Evolutionary conservation across 331 rosid genomes (phyloP).

Genomic region (Cucumis variabilis): DNA sequence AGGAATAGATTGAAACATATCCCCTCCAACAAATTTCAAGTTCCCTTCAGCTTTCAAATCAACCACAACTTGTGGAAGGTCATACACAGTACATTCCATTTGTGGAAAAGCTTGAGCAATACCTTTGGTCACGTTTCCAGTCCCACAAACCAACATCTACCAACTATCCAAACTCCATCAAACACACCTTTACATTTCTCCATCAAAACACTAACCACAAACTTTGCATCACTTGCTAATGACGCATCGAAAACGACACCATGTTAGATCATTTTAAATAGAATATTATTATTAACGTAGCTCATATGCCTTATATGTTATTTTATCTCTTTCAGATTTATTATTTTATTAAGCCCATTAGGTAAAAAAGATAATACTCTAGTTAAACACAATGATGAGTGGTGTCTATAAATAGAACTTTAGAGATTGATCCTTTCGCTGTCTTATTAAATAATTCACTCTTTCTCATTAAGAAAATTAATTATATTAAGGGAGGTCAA

Average conservation of each 20-base stretch:
- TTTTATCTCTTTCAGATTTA: no score
- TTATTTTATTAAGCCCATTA: no score
- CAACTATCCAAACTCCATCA: constrained; percentile 39
- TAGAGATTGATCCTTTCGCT: no score
- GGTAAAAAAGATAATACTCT: no score
- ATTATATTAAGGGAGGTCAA: no score
- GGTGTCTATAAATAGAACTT: no score
- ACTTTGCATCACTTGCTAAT: constrained; percentile 40
- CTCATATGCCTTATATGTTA: no score
- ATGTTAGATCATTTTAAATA: no score
- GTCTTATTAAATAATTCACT: no score
- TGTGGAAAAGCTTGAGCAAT: constrained; percentile 35
- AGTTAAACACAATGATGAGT: no score
- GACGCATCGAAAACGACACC: constrained; percentile 16
- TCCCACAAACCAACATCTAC: constrained; percentile 51
- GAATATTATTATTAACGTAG: no score
- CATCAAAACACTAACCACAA: not conserved
- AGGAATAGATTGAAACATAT: constrained; percentile 43
- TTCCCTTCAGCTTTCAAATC: constrained; percentile 27
- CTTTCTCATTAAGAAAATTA: no score
- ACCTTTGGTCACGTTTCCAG: constrained; percentile 35
- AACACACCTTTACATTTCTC: constrained; percentile 26
- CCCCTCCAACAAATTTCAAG: constrained; percentile 41
- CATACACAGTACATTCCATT: constrained; percentile 38
- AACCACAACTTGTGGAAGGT: constrained; percentile 42